phyloP scores from a whole-genome alignment of 2,329 filamentous ascomycete genomes.

The Fusarium haematococcum region DNA sequence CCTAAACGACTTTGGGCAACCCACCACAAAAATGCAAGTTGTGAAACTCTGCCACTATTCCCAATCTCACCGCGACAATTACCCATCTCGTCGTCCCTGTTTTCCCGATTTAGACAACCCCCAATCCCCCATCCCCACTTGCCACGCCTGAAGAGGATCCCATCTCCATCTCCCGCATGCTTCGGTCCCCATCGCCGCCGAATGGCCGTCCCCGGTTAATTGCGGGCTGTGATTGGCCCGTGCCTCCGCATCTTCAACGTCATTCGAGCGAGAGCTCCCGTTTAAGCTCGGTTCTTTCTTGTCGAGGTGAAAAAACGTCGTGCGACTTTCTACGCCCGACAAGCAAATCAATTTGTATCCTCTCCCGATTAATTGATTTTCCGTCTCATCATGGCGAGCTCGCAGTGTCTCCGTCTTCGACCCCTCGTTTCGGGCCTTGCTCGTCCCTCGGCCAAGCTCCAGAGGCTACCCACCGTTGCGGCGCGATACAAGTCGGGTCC shows the following conservation, averaged over 20 bases:
- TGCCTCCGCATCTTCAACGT: constrained; percentile 19
- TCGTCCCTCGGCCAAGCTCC: constrained; percentile 38
- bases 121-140: constrained; percentile 27
- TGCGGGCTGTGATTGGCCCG: constrained; percentile 21
- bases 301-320: constrained; percentile 11
- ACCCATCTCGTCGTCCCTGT: constrained; percentile 22
- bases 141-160: constrained; percentile 14
- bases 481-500: constrained; percentile 67
- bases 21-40: constrained; percentile 2
- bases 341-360: neutral
- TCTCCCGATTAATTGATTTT: neutral
- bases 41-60: constrained; percentile 15
- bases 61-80: constrained; percentile 17
- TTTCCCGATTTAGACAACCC: constrained; percentile 20
- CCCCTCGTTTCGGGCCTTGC: constrained; percentile 37
- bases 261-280: constrained; percentile 25
- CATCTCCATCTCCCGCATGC: constrained; percentile 18
- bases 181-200: neutral
- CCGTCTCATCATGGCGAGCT: constrained; percentile 35
- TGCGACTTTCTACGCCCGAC: constrained; percentile 3
- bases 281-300: constrained; percentile 24
- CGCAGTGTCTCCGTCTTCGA: constrained; percentile 38
- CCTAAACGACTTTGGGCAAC: neutral
- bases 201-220: constrained; percentile 24
- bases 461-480: constrained; percentile 38